phyloP scores from a whole-genome alignment of 768 basidiomycete species.

The Boletus vinaceobasis region DNA sequence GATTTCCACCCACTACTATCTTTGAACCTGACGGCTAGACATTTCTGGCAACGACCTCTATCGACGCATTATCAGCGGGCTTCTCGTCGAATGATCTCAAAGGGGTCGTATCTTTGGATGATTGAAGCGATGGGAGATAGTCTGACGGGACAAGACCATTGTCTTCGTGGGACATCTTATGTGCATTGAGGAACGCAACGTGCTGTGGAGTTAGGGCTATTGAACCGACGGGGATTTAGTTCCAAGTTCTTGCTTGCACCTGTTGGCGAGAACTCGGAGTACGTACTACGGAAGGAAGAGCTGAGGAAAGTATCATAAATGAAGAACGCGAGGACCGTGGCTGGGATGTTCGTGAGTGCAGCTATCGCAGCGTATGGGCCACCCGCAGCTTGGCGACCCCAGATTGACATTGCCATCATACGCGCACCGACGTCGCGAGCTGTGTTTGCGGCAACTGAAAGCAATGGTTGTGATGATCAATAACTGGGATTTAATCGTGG shows the following conservation, averaged over 20 bases:
- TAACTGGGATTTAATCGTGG: background rate
- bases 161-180: constrained; percentile 24
- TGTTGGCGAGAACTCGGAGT: background rate
- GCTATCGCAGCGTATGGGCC: constrained; percentile 58
- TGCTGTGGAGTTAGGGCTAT: constrained; percentile 27
- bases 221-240: constrained; percentile 2
- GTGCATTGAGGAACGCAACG: constrained; percentile 18
- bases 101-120: background rate
- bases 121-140: constrained; percentile 16
- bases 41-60: background rate
- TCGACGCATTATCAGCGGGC: background rate
- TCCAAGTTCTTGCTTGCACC: background rate
- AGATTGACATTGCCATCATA: constrained; percentile 58
- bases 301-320: constrained; percentile 56
- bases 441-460: constrained; percentile 56
- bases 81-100: constrained; percentile 12
- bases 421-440: constrained; percentile 69
- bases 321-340: constrained; percentile 50
- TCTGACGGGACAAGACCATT: constrained; percentile 21
- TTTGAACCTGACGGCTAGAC: constrained; percentile 12
- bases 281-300: constrained; percentile 58
- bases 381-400: constrained; percentile 51
- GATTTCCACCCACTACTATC: background rate
- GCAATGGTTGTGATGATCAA: background rate
- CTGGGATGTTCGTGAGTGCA: constrained; percentile 64